Evolutionary conservation across 139 green algal genomes (phyloP), one percentile per base, ranked within the genome.

Genomic region (Chlamydomonas sphaeroides): DNA sequence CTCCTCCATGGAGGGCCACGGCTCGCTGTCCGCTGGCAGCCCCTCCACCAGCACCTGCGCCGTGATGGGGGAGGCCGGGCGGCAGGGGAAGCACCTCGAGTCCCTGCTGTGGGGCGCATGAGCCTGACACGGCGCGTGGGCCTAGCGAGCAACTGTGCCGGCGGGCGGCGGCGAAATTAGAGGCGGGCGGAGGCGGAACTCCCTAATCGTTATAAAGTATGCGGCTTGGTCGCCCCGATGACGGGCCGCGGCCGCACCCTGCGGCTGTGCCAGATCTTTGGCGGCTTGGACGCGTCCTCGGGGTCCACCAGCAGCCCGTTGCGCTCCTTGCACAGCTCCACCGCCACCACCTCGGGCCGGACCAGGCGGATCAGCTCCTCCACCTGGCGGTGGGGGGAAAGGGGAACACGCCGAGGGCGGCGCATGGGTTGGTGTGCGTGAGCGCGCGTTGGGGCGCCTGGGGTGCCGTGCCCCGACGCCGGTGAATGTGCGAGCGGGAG

Each of bases 291-390:
- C 3, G 85, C 65, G 30, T 78, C 65, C 23, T 85, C 74, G 0
- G 84, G 69, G 57, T 92, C 85, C 0, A 96, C 85, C 59, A 98
- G 89, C 38, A 97, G 92, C 1, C 81, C 84, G 2, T 89, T 30
- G 5, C 95, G 79, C 72, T 98, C 94, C 83, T 95, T 95, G 85
- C 95, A 97, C 39, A 98, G 80, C 89, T 98, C 93, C 77, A 97
- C 68, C 28, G 94, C 66, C 11, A 97, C 92, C 41, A 90, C 83
- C 15, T 95, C 89, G 0, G 90, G 89, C 15, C 41, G 74, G 38
- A 94, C 89, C 23, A 71, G 49, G 23, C 76, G 63, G 41, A 96
- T 91, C 20, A 72, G 76, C 63, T 74, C 62, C 17, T 33, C 38
- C 3, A 73, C 63, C 62, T 73, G 76, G 11, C 10, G 45, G 45